Evolutionary conservation across 306 rosid species (phyloP).

Genomic region (Rosa multiflora): DNA sequence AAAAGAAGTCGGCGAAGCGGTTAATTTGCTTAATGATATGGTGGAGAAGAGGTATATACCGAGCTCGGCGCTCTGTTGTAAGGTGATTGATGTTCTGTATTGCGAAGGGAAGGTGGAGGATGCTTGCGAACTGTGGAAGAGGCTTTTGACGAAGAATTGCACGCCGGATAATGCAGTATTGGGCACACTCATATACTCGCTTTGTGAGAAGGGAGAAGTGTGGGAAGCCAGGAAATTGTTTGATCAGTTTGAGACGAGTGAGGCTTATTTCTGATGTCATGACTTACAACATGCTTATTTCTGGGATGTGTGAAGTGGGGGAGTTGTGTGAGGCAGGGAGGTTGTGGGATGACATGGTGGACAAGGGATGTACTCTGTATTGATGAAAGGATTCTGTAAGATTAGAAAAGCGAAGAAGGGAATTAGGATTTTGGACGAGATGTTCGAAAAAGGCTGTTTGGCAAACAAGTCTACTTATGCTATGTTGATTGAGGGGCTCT

Average conservation of each 20-base stretch:
- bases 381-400: slow-evolving; percentile 59
- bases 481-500: slow-evolving; percentile 54
- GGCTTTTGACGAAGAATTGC: slow-evolving; percentile 56
- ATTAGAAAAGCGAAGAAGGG: slow-evolving; percentile 61
- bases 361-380: slow-evolving; percentile 40
- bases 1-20: slow-evolving; percentile 55
- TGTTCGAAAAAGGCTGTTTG: slow-evolving; percentile 52
- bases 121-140: slow-evolving; percentile 60
- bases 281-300: slow-evolving; percentile 64
- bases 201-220: slow-evolving; percentile 62
- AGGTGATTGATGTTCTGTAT: slow-evolving; percentile 69
- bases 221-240: slow-evolving; percentile 67
- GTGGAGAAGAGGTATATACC: slow-evolving; percentile 53
- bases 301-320: slow-evolving; percentile 71
- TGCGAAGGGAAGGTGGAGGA: slow-evolving; percentile 63
- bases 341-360: slow-evolving; percentile 88
- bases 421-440: slow-evolving; percentile 63
- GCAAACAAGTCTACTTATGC: slow-evolving; percentile 55
- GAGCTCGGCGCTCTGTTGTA: slow-evolving; percentile 55
- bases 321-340: slow-evolving; percentile 74
- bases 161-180: slow-evolving; percentile 47
- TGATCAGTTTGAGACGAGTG: slow-evolving; percentile 55
- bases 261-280: slow-evolving; percentile 47
- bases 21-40: slow-evolving; percentile 70
- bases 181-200: slow-evolving; percentile 66